These are phyloP conservation scores for Crepidotus sp. DNA, from an alignment of 1,284 basidiomycete species.

Conservation along the genomic window DNA sequence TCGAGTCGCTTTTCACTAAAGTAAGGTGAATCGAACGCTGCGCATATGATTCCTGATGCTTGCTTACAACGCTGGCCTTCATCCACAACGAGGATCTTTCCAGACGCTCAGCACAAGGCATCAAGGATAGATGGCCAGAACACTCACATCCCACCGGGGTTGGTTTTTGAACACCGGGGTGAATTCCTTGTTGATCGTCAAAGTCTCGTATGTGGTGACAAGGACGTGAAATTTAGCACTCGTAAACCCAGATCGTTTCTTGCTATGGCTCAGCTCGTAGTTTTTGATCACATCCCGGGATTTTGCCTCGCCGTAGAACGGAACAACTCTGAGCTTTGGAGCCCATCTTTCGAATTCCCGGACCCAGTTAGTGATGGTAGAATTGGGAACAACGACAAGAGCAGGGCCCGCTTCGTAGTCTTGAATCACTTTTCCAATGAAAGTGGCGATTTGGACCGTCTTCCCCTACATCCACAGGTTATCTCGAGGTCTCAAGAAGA, in stretches of 20 bases:
- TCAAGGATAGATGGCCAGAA: background rate
- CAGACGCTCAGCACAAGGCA: background rate
- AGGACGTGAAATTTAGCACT: slow-evolving; percentile 77
- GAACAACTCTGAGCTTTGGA: slow-evolving; percentile 69
- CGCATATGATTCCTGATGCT: background rate
- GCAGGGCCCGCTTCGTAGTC: slow-evolving; percentile 63
- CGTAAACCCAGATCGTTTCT: slow-evolving; percentile 31
- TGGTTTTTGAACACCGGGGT: slow-evolving; percentile 65
- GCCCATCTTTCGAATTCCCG: slow-evolving; percentile 92
- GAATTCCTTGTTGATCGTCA: slow-evolving; percentile 61
- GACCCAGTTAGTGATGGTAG: slow-evolving; percentile 83
- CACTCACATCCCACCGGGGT: slow-evolving; percentile 75
- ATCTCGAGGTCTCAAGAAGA: slow-evolving; percentile 6
- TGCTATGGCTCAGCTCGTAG: slow-evolving; percentile 72
- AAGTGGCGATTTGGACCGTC: slow-evolving; percentile 87
- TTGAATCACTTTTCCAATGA: slow-evolving; percentile 70
- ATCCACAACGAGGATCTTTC: slow-evolving; percentile 72
- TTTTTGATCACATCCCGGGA: slow-evolving; percentile 74
- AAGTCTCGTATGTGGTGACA: slow-evolving; percentile 82
- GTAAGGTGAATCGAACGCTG: slow-evolving; percentile 8
- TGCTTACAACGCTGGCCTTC: slow-evolving; percentile 84
- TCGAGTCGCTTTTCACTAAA: slow-evolving; percentile 74
- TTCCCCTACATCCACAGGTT: slow-evolving; percentile 55
- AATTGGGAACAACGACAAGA: slow-evolving; percentile 90
- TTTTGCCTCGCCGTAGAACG: slow-evolving; percentile 74